Evolutionary conservation across 352 stramenopile species (phyloP).

Genomic region (Globisporangium rhizosaccharum): DNA sequence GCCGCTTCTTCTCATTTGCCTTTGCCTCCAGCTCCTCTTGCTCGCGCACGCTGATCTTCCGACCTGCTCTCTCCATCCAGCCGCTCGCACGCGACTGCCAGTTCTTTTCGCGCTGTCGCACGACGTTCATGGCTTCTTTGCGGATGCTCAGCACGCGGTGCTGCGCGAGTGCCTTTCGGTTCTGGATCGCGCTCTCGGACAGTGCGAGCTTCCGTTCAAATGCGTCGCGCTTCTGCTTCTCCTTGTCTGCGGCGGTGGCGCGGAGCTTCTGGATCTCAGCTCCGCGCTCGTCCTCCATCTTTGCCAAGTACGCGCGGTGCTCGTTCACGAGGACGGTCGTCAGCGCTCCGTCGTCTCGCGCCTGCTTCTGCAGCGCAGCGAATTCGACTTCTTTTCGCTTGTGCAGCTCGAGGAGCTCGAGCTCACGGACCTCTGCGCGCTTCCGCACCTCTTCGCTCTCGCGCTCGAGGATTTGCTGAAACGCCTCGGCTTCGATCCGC

Average conservation of each 20-base stretch:
- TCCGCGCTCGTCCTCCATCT: slow-evolving; percentile 73
- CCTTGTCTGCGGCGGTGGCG: slow-evolving; percentile 31
- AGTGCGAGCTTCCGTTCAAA: slow-evolving; percentile 80
- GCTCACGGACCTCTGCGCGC: slow-evolving; percentile 57
- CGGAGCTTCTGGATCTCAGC: slow-evolving; percentile 56
- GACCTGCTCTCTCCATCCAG: slow-evolving; percentile 84
- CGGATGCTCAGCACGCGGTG: slow-evolving; percentile 69
- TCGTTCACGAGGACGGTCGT: slow-evolving; percentile 63
- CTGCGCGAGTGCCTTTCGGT: slow-evolving; percentile 56
- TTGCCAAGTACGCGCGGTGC: slow-evolving; percentile 74
- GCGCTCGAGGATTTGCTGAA: slow-evolving; percentile 57
- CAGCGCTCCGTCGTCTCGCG: slow-evolving; percentile 54
- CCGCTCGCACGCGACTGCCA: slow-evolving; percentile 76
- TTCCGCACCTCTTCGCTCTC: slow-evolving; percentile 41
- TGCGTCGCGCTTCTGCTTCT: slow-evolving; percentile 59
- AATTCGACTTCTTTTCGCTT: slow-evolving; percentile 78
- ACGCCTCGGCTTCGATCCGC: slow-evolving; percentile 41
- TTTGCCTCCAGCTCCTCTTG: slow-evolving; percentile 83
- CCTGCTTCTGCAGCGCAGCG: slow-evolving; percentile 55
- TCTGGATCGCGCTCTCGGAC: slow-evolving; percentile 65
- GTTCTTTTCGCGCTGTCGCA: slow-evolving; percentile 62
- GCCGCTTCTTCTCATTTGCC: slow-evolving; percentile 63
- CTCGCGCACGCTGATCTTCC: slow-evolving; percentile 90
- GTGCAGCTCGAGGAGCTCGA: slow-evolving; percentile 69
- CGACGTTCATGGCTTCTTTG: slow-evolving; percentile 72